Evolutionary conservation across 345 rosid species (phyloP).

Genomic region (Eucalyptus lansdowneana): DNA sequence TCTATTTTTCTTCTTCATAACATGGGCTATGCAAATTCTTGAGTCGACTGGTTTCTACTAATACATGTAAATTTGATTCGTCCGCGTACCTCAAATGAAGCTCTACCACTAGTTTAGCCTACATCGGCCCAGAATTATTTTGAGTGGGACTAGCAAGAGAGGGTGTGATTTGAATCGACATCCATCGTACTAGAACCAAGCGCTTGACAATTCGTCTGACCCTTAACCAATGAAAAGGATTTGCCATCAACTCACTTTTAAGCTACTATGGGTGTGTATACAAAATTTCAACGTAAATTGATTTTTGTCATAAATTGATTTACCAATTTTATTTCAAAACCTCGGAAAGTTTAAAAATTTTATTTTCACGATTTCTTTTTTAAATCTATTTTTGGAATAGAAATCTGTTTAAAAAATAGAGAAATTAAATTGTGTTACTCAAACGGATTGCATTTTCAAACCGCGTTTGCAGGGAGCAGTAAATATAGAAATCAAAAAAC

Average conservation of each 20-base stretch:
- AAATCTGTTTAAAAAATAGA: no score
- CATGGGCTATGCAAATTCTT: neutral
- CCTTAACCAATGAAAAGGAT: no score
- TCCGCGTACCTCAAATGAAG: neutral
- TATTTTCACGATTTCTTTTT: no score
- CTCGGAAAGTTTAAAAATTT: no score
- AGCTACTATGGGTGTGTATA: neutral
- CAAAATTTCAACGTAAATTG: no score
- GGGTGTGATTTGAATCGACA: neutral
- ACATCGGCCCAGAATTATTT: fast-evolving
- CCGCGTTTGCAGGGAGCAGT: no score
- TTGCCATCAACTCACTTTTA: neutral
- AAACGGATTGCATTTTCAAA: no score
- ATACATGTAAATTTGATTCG: neutral
- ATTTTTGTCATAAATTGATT: no score
- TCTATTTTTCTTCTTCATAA: neutral
- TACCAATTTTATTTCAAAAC: no score
- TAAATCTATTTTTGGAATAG: no score
- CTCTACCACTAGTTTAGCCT: neutral
- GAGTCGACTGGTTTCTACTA: neutral
- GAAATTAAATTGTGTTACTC: no score
- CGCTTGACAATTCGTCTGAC: neutral
- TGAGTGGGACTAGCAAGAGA: neutral
- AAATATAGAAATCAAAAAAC: no score
- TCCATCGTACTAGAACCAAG: neutral